Percentiles rank a stretch among this genome's conserved stretches.
Conservation (phyloP, 1,284 basidiomycete genomes). For the Cryptococcus sp. region DNA sequence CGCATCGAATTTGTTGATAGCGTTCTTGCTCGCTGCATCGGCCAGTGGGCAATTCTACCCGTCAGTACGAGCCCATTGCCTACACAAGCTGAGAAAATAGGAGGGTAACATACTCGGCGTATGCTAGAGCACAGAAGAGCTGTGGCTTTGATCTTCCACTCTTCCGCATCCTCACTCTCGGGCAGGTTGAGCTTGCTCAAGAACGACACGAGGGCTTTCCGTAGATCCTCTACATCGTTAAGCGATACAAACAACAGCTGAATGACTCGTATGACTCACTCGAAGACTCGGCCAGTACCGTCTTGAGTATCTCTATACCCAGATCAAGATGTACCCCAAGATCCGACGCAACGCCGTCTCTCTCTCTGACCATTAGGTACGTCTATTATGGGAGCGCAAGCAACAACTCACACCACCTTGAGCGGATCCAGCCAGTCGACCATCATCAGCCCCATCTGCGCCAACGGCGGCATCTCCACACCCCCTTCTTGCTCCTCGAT, state of each 20-base stretch:
- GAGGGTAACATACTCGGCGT: not conserved
- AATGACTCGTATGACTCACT: no score
- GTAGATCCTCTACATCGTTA: constrained; percentile 59
- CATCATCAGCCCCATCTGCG: constrained; percentile 77
- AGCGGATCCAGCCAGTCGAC: constrained; percentile 90
- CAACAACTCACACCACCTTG: constrained; percentile 62
- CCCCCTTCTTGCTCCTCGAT: constrained; percentile 67
- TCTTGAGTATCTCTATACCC: constrained; percentile 66
- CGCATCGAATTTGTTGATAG: constrained; percentile 62
- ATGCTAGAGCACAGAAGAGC: constrained; percentile 54
- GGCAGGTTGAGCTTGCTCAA: constrained; percentile 73
- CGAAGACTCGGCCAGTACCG: constrained; percentile 39
- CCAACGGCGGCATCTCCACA: constrained; percentile 71
- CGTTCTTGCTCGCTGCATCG: constrained; percentile 64
- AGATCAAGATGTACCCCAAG: constrained; percentile 69
- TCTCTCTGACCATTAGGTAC: constrained; percentile 28
- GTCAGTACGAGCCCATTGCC: no score
- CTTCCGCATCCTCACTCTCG: constrained; percentile 54
- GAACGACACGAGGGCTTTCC: constrained; percentile 73
- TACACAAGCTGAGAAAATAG: not conserved
- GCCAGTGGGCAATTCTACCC: constrained; percentile 65
- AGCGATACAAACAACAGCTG: no score
- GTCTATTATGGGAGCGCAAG: not conserved
- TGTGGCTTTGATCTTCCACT: constrained; percentile 58
- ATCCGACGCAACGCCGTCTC: constrained; percentile 45